Base-by-base conservation (phyloP, 805 yeast species). In the Brettanomyces naardenensis region DNA sequence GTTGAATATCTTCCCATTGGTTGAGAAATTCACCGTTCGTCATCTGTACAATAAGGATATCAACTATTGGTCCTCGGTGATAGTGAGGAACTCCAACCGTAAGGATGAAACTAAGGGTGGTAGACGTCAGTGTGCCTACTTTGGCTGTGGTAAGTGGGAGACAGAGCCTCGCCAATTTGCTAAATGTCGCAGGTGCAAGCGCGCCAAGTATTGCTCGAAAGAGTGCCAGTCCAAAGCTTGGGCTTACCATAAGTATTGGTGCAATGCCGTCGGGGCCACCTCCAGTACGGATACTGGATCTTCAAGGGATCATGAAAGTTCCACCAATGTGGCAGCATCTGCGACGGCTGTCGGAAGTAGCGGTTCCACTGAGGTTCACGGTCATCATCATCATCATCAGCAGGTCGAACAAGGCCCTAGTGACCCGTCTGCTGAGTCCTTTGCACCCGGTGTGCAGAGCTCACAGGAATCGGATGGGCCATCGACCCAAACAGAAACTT, bases 1-100 rank as follows among this genome's bases (percentile, higher is more conserved):
- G 38, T 61, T 79, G 21, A 87, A 90, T 55, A 62, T 90, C 20
- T 90, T 92, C 62, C 95, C 95, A 7, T 62, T 90, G 47, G 97
- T 90, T 28, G 98, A 90, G 58, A 79, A 84, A 57, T 90, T 86
- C 56, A 90, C 97, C 0, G 73, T 75, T 15, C 69, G 70, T 39
- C 67, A 72, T 37, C 62, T 68, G 33, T 75, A 81, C 47, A 76
- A 86, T 3, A 74, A 80, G 31, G 96, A 89, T 48, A 77, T 88
- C 68, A 80, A 83, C 48, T 88, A 89, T 59, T 90, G 98, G 98
- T 86, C 97, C 3, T 92, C 95, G 3, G 95, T 90, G n/a, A 87
- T 89, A 28, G 92, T 92, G 89, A 70, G 97, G 39, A 92, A 92
- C 58, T 88, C 95, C 1, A 90, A 96, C 56, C 73, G 97, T 40